These are phyloP conservation scores for Angomonas desouzai DNA, from an alignment of 208 protist genomes.

Conservation along the genomic window DNA sequence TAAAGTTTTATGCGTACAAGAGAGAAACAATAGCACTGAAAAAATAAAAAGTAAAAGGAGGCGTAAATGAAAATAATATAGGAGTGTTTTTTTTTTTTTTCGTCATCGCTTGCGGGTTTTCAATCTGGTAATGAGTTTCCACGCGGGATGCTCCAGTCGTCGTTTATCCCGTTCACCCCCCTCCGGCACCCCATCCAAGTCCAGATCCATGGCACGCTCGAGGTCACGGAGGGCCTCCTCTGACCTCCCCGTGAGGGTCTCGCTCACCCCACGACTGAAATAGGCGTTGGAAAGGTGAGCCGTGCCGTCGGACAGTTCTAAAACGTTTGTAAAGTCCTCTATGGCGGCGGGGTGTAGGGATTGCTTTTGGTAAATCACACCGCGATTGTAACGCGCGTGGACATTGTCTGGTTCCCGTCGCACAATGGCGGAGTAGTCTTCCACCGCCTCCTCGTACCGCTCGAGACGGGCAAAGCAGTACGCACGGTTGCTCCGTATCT, in stretches of 20 bases:
- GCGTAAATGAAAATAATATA: too few species aligned
- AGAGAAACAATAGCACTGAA: too few species aligned
- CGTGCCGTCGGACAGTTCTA: constrained; percentile 54
- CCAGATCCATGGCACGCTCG: constrained; percentile 10
- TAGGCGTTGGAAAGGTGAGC: constrained; percentile 44
- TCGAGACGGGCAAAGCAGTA: constrained; percentile 67
- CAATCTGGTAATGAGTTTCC: constrained; percentile 7
- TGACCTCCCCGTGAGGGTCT: background rate
- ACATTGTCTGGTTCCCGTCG: constrained; percentile 47
- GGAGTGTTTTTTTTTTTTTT: background rate
- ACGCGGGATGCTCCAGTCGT: constrained; percentile 18
- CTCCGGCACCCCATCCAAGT: constrained; percentile 12
- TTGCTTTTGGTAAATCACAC: constrained; percentile 68
- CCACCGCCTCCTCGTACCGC: constrained; percentile 59
- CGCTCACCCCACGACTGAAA: constrained; percentile 62
- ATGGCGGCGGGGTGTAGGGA: constrained; percentile 50
- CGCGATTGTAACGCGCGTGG: constrained; percentile 86
- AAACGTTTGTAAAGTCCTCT: constrained; percentile 47
- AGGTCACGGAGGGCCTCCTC: constrained; percentile 13
- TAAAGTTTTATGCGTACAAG: too few species aligned
- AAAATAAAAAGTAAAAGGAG: too few species aligned
- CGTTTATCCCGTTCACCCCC: background rate
- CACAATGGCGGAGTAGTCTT: constrained; percentile 74
- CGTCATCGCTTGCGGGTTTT: background rate
- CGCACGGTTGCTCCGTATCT: constrained; percentile 76